Percentiles rank a stretch among this genome's conserved stretches.
Conservation (phyloP, 1,139 yeast genomes). For the Sugiyamaella paludigena region DNA sequence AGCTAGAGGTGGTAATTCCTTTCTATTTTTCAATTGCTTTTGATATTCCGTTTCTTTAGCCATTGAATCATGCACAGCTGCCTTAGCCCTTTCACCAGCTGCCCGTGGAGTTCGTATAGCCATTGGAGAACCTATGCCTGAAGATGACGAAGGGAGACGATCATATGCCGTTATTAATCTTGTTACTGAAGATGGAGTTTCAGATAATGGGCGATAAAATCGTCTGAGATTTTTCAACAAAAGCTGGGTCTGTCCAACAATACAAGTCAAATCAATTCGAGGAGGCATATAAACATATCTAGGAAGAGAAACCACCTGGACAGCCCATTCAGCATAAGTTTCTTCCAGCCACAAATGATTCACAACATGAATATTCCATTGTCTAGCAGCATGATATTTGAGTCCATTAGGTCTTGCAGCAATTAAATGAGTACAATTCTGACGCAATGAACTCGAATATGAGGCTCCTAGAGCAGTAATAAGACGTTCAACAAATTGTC, state of each 20-base stretch:
- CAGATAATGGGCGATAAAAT: slow-evolving; percentile 39
- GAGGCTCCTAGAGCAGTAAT: slow-evolving; percentile 70
- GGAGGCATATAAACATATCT: slow-evolving; percentile 51
- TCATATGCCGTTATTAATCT: neutral
- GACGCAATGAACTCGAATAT: slow-evolving; percentile 67
- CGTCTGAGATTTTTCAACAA: slow-evolving; percentile 42
- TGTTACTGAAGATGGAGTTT: slow-evolving; percentile 3
- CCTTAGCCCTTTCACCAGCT: slow-evolving; percentile 67
- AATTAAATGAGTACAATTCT: slow-evolving; percentile 66
- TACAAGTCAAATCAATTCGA: slow-evolving; percentile 42
- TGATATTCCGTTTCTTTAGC: slow-evolving; percentile 62
- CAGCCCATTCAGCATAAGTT: slow-evolving; percentile 59
- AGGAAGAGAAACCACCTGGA: slow-evolving; percentile 45
- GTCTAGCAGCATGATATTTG: slow-evolving; percentile 69
- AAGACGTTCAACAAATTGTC: slow-evolving; percentile 66
- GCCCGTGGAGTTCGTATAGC: slow-evolving; percentile 37
- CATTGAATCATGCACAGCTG: slow-evolving; percentile 66
- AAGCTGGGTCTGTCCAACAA: slow-evolving; percentile 53
- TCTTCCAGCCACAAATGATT: slow-evolving; percentile 94
- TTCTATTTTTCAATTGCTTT: slow-evolving; percentile 34
- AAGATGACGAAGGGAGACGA: slow-evolving; percentile 5
- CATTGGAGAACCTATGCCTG: no score
- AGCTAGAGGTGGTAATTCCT: slow-evolving; percentile 16
- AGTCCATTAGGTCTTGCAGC: slow-evolving; percentile 68
- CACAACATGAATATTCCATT: slow-evolving; percentile 60